Evolutionary conservation across 805 yeast genomes (phyloP).

Genomic region (Yarrowia sp.): DNA sequence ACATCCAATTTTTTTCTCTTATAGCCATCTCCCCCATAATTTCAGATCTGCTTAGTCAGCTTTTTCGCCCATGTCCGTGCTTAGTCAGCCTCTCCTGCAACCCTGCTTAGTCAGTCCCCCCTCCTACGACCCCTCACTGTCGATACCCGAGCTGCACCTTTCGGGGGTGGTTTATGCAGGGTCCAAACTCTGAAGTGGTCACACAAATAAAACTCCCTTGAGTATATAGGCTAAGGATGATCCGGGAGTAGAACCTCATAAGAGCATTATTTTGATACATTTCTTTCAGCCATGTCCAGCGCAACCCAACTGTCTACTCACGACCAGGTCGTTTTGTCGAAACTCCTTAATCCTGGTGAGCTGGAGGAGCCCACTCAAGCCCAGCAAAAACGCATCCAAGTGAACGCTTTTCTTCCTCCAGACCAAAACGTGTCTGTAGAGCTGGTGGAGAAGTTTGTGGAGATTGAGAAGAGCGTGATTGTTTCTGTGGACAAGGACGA

Average conservation of each 20-base stretch:
- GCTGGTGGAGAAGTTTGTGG: slow-evolving; percentile 42
- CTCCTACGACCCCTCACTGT: slow-evolving; percentile 13
- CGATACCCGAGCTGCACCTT: slow-evolving; percentile 31
- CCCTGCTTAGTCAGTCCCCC: no score
- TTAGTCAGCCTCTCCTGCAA: no score
- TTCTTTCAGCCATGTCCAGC: slow-evolving; percentile 24
- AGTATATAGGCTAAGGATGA: slow-evolving; percentile 5
- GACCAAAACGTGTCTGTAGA: slow-evolving; percentile 43
- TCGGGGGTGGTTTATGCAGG: slow-evolving; percentile 13
- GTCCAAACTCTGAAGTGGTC: not conserved
- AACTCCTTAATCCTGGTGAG: slow-evolving; percentile 40
- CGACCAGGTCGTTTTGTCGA: slow-evolving; percentile 40
- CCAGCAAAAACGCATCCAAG: slow-evolving; percentile 37
- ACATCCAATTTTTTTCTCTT: no score
- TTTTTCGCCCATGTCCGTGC: no score
- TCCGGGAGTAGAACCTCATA: not conserved
- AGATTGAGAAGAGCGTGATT: slow-evolving; percentile 44
- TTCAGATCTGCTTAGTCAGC: no score
- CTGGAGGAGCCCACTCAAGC: slow-evolving; percentile 35
- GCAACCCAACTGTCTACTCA: slow-evolving; percentile 40
- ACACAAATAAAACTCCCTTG: not conserved
- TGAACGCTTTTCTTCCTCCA: slow-evolving; percentile 44
- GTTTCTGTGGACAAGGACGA: slow-evolving; percentile 39
- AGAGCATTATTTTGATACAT: not conserved
- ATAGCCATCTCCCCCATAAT: no score